Percentiles rank a stretch among this genome's conserved stretches.
phyloP scores from a whole-genome alignment of 208 protist genomes.

The Phytomonas serpens region DNA sequence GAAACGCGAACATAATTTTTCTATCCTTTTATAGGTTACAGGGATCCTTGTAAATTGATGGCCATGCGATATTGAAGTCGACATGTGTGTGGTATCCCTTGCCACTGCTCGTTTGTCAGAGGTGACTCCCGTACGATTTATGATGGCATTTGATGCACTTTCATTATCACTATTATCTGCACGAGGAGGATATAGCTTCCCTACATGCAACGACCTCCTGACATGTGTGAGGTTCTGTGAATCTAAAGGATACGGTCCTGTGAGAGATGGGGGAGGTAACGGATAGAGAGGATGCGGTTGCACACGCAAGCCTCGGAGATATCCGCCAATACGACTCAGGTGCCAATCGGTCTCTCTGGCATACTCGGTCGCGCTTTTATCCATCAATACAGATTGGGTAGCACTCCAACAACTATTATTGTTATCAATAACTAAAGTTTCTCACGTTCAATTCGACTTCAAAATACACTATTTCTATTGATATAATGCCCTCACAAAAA shows the following conservation, averaged over 20 bases:
- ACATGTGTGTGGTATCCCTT: background rate
- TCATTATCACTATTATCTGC: background rate
- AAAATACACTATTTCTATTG: background rate
- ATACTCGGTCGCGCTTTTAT: background rate
- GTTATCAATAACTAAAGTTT: background rate
- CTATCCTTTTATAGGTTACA: background rate
- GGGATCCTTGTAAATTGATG: background rate
- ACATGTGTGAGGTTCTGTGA: background rate
- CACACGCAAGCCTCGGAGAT: slow-evolving; percentile 15
- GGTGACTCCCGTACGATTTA: background rate
- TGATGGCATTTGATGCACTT: background rate
- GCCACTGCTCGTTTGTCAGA: background rate
- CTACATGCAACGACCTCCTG: background rate
- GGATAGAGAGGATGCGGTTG: slow-evolving; percentile 10
- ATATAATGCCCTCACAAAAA: background rate
- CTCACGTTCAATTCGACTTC: background rate
- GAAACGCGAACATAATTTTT: background rate
- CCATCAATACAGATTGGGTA: background rate
- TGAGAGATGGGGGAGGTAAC: background rate
- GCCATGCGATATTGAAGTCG: background rate
- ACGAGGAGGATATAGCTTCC: background rate
- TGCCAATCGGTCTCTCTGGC: slow-evolving; percentile 15
- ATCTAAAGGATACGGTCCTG: slow-evolving; percentile 10
- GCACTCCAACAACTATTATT: background rate
- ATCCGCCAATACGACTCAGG: slow-evolving; percentile 17